Base-by-base conservation (phyloP, 495 filamentous ascomycete species). In the Cladorrhinum samala region DNA sequence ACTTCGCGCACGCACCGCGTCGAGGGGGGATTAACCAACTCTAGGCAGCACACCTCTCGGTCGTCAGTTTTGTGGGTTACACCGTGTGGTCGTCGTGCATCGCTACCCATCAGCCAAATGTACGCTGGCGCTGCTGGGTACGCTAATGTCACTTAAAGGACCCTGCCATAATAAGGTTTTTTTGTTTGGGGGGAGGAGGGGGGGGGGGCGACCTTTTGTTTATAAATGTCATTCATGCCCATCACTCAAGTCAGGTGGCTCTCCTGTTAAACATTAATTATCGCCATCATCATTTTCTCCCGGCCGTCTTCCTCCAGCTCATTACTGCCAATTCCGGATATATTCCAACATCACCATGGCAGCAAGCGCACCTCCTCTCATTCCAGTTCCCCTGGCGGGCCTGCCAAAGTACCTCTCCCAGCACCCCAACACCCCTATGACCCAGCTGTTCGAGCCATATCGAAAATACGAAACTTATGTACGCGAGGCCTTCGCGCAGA, bases 401-500 rank as follows among this genome's bases (percentile, higher is more conserved):
- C 65, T 81, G 61, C 66, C 68, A 47, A 72, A 71, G 47, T 68
- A 79, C 54, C 65, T 81, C 45, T 62, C 59, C 40, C 55, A 74
- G 44, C 72, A 85, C 49, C 77, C 79, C 5, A 53, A 79, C 2
- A 75, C 63, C 20, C 70, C 81, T 2, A 69, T 91, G 48, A 53
- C 50, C 0, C 68, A 87, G 19, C 63, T 91, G 20, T 62, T 89
- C 37, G 68, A 78, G 53, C 88, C 88, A 1, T 92, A 82, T 67
- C 82, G 83, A 54, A 65, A 77, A 9, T 88, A 80, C 50, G 88
- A 92, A 55, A 74, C 79, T 18, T 75, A 78, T 44, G 66, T 89
- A 5, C 83, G 89, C 20, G 81, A 84, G 60, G 64, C 82, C 21
- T 92, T 82, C 61, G 87, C 88, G 36, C 88, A 91, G 66, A 71